These are phyloP conservation scores for Neobulgaria alba DNA, from an alignment of 2,329 filamentous ascomycete species.

Conservation along the genomic window DNA sequence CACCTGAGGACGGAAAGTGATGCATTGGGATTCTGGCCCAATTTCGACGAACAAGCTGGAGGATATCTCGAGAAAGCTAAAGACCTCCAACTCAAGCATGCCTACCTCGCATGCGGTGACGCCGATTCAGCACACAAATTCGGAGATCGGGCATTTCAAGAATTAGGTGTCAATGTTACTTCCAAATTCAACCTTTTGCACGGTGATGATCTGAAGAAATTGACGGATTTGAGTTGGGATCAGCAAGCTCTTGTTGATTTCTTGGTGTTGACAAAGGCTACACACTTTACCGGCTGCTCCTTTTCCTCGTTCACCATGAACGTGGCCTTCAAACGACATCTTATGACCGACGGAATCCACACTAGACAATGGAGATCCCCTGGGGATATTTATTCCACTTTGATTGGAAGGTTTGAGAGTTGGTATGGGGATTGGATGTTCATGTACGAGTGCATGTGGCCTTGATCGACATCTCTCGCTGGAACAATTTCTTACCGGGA, in stretches of 20 bases:
- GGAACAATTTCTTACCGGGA: too few relatives aligned
- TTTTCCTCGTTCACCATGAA: constrained; percentile 42
- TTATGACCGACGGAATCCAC: constrained; percentile 28
- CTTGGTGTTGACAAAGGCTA: constrained; percentile 38
- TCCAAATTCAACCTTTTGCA: constrained; percentile 37
- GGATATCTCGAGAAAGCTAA: constrained; percentile 33
- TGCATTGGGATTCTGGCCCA: constrained; percentile 38
- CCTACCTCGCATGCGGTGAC: constrained; percentile 40
- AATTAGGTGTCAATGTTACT: constrained; percentile 32
- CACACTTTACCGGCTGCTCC: constrained; percentile 37
- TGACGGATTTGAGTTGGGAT: constrained; percentile 37
- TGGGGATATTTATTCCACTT: constrained; percentile 35
- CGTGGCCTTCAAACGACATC: constrained; percentile 37
- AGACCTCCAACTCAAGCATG: constrained; percentile 29
- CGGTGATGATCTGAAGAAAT: constrained; percentile 27
- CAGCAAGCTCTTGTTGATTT: constrained; percentile 43
- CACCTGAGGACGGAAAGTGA: constrained; percentile 42
- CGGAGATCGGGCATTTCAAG: constrained; percentile 27
- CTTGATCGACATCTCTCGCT: constrained; percentile 22
- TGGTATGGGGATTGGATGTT: constrained; percentile 43
- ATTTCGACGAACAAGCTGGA: constrained; percentile 34
- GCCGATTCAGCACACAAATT: constrained; percentile 35
- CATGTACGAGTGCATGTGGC: constrained; percentile 31
- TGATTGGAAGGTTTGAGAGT: constrained; percentile 36
- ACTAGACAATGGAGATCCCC: constrained; percentile 36